Conservation (phyloP, 176 grass and related monocot species). For the Puya raimondii region DNA sequence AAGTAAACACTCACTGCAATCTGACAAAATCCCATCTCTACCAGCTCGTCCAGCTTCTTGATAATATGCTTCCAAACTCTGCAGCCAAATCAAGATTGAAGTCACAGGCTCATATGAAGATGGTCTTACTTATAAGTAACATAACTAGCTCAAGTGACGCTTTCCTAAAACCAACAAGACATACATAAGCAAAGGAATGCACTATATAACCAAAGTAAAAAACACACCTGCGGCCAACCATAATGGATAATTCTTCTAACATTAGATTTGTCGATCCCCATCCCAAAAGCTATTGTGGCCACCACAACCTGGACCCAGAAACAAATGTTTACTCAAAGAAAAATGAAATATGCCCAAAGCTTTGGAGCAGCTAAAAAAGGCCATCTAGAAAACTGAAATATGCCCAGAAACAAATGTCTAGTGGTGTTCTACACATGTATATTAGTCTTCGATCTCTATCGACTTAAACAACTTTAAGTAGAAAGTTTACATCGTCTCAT, state of each 20-base stretch:
- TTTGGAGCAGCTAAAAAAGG: background rate
- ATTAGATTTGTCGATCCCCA: slow-evolving; percentile 97
- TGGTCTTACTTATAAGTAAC: background rate
- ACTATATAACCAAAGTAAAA: slow-evolving; percentile 11
- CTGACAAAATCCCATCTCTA: slow-evolving; percentile 78
- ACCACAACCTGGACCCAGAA: slow-evolving; percentile 71
- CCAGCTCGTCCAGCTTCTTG: slow-evolving; percentile 95
- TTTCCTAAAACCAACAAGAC: slow-evolving; percentile 6
- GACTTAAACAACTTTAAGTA: too few relatives aligned
- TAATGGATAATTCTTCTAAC: slow-evolving; percentile 97
- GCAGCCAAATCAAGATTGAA: slow-evolving; percentile 23
- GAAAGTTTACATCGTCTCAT: too few relatives aligned
- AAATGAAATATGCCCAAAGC: slow-evolving; percentile 2
- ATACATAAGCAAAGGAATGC: slow-evolving; percentile 8
- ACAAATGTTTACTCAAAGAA: slow-evolving; percentile 8
- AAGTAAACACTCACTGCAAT: slow-evolving; percentile 65
- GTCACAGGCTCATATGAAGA: slow-evolving; percentile 23
- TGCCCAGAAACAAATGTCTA: too few relatives aligned
- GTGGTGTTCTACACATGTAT: too few relatives aligned
- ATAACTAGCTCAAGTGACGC: slow-evolving; percentile 2
- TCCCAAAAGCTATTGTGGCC: slow-evolving; percentile 96
- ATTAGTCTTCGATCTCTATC: too few relatives aligned
- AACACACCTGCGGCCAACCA: slow-evolving; percentile 78
- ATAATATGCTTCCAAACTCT: slow-evolving; percentile 99
- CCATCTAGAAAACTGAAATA: slow-evolving; percentile 5